These are phyloP conservation scores for Pseudogymnoascus verrucosus DNA, from an alignment of 2,329 filamentous ascomycete species.

Conservation along the genomic window DNA sequence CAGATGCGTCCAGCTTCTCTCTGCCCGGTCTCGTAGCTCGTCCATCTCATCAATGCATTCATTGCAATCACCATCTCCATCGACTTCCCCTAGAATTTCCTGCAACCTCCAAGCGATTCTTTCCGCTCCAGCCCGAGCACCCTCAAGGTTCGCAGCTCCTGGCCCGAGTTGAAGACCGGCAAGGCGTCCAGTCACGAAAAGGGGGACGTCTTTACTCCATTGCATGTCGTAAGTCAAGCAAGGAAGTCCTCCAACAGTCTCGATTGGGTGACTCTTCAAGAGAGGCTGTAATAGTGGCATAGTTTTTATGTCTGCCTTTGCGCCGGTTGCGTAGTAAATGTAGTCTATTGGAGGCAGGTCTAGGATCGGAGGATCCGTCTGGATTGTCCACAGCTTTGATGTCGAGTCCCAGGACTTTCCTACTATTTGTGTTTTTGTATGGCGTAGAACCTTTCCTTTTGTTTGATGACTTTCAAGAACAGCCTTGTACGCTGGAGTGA, in stretches of 20 bases:
- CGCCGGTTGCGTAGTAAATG: conserved; percentile 52
- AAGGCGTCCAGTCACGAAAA: conserved; percentile 63
- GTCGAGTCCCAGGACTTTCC: conserved; percentile 42
- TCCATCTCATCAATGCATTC: neutral
- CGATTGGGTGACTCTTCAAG: conserved; percentile 50
- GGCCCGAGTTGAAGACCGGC: conserved; percentile 63
- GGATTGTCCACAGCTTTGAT: conserved; percentile 42
- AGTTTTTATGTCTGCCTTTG: conserved; percentile 52
- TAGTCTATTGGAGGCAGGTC: conserved; percentile 39
- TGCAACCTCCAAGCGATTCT: conserved; percentile 64
- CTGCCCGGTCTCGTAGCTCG: neutral
- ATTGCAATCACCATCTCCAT: neutral
- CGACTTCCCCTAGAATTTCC: conserved; percentile 39
- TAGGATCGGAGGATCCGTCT: conserved; percentile 44
- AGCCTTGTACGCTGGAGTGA: conserved; percentile 57
- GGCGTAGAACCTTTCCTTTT: conserved; percentile 43
- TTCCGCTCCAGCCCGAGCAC: conserved; percentile 65
- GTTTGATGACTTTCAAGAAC: conserved; percentile 54
- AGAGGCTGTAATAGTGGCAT: conserved; percentile 57
- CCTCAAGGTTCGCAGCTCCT: conserved; percentile 65
- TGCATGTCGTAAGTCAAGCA: conserved; percentile 69
- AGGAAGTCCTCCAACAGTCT: conserved; percentile 57
- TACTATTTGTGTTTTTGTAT: conserved; percentile 48
- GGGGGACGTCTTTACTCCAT: conserved; percentile 64
- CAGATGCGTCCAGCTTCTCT: neutral